Evolutionary conservation across 2,329 filamentous ascomycete genomes (phyloP).

Genomic region (Talaromyces sp.): DNA sequence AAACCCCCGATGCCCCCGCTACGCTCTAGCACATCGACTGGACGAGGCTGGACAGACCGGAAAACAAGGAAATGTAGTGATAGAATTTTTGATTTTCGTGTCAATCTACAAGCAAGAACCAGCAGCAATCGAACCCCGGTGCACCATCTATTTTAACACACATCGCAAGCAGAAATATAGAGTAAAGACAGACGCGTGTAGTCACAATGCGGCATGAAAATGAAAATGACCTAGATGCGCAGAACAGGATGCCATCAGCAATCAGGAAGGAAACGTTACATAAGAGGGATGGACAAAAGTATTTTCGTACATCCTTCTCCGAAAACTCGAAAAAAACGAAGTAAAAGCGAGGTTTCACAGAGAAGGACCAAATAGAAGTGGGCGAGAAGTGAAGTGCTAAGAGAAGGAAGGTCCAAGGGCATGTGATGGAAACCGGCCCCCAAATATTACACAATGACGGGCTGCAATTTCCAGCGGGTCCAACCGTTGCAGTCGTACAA

Average conservation of each 20-base stretch:
- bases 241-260: slow-evolving; percentile 5
- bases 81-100: slow-evolving; percentile 13
- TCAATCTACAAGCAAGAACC: slow-evolving; percentile 9
- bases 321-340: slow-evolving; percentile 15
- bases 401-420: slow-evolving; percentile 13
- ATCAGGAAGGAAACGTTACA: slow-evolving; percentile 5
- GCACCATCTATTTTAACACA: slow-evolving; percentile 19
- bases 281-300: slow-evolving; percentile 10
- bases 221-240: slow-evolving; percentile 11
- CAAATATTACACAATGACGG: slow-evolving; percentile 23
- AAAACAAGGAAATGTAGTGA: not conserved
- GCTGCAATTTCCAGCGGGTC: slow-evolving; percentile 35
- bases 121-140: slow-evolving; percentile 15
- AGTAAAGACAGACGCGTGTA: slow-evolving; percentile 8
- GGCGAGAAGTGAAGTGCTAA: slow-evolving; percentile 9
- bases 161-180: slow-evolving; percentile 4
- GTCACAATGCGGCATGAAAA: slow-evolving; percentile 14
- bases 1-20: not conserved
- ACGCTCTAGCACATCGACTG: not conserved
- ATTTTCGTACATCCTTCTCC: slow-evolving; percentile 17
- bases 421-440: not conserved
- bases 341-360: not conserved
- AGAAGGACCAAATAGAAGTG: slow-evolving; percentile 11
- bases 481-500: slow-evolving; percentile 26
- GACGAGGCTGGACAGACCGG: not conserved